Evolutionary conservation across 2,329 filamentous ascomycete genomes (phyloP).

Genomic region (Nothophaeocryptopus gaeumannii): DNA sequence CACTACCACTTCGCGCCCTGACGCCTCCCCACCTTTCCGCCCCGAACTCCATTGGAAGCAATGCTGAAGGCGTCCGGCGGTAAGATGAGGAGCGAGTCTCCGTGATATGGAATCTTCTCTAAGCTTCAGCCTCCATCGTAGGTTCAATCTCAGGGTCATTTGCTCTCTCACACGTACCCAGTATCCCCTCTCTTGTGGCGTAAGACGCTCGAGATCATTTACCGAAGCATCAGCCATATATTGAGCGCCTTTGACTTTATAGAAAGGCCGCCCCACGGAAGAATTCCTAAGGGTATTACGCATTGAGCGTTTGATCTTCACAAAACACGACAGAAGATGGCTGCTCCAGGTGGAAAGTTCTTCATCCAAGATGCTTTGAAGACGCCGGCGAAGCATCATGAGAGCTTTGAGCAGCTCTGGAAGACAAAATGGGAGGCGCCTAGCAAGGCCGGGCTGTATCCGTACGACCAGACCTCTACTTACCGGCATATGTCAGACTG

Average conservation of each 20-base stretch:
- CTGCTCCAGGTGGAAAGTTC: constrained; percentile 32
- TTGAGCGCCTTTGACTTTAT: no score
- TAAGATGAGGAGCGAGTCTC: no score
- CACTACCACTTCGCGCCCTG: no score
- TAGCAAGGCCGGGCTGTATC: constrained; percentile 53
- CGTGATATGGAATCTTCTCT: no score
- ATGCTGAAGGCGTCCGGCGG: no score
- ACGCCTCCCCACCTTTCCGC: no score
- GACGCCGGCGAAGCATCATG: constrained; percentile 45
- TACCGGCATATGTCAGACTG: not conserved
- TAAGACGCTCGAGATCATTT: no score
- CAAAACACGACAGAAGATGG: constrained; percentile 12
- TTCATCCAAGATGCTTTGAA: constrained; percentile 49
- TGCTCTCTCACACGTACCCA: not conserved
- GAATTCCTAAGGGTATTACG: no score
- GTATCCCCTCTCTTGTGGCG: not conserved
- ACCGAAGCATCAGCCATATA: no score
- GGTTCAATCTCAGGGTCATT: not conserved
- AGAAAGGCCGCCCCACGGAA: no score
- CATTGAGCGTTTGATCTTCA: not conserved
- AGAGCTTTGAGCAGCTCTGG: constrained; percentile 55
- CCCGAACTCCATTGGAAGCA: no score
- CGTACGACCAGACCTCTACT: constrained; percentile 5
- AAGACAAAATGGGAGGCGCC: constrained; percentile 73
- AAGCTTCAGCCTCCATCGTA: no score